Evolutionary conservation across 305 asterid genomes (phyloP).

Genomic region (Fraxinus dipetala): DNA sequence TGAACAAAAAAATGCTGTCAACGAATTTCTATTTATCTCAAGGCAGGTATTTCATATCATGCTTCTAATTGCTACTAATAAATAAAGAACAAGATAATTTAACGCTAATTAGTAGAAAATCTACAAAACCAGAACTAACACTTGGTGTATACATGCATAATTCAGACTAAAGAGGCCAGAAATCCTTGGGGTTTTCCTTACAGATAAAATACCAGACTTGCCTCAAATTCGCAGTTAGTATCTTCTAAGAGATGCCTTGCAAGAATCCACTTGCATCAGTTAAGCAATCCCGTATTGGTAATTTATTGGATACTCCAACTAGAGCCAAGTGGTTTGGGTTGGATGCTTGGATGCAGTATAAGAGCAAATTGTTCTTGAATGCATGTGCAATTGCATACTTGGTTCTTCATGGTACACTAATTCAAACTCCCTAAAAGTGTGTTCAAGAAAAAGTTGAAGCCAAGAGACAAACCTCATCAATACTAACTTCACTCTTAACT

Average conservation of each 20-base stretch:
- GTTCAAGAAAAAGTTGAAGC: constrained; percentile 22
- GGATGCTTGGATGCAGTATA: neutral
- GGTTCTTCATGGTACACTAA: neutral
- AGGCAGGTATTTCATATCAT: neutral
- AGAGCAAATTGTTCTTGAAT: neutral
- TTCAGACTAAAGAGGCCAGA: neutral
- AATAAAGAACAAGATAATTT: neutral
- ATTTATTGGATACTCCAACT: neutral
- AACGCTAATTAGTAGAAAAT: neutral
- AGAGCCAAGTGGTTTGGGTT: neutral
- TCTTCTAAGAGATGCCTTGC: neutral
- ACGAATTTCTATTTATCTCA: neutral
- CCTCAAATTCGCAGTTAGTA: neutral
- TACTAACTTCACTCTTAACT: constrained; percentile 58
- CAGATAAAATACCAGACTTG: neutral
- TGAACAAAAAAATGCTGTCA: neutral
- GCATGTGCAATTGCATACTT: neutral
- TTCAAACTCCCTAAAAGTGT: neutral
- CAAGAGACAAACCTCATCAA: constrained; percentile 53
- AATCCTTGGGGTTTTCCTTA: neutral
- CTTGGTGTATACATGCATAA: neutral
- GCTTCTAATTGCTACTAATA: neutral
- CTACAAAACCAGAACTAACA: neutral
- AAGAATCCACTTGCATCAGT: neutral
- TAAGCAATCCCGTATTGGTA: neutral